A percentile compares a stretch with the other conserved stretches of the same genome.
These are phyloP conservation scores for Cercospora sojina DNA, from an alignment of 2,329 filamentous ascomycete genomes.

Conservation along the genomic window DNA sequence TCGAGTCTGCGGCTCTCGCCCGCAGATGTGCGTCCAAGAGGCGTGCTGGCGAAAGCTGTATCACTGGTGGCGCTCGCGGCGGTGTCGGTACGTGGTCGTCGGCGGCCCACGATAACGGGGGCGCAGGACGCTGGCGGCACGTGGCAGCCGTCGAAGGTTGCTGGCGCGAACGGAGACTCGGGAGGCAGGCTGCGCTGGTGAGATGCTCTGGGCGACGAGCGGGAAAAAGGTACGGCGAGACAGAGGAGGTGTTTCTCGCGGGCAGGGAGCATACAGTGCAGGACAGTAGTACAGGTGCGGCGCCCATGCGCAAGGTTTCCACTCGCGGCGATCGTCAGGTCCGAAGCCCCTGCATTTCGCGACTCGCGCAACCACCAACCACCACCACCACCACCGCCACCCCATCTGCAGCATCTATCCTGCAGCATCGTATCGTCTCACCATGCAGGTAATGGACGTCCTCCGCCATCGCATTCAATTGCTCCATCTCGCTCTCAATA, in stretches of 20 bases:
- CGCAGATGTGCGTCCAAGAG: conserved; percentile 4
- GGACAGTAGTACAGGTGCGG: neutral
- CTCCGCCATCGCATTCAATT: neutral
- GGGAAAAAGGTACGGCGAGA: neutral
- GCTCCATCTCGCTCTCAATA: neutral
- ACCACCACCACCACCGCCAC: neutral
- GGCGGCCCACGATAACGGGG: neutral
- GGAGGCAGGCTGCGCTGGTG: neutral
- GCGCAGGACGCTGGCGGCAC: neutral
- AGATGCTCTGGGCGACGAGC: neutral
- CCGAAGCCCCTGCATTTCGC: neutral
- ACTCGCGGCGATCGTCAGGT: neutral
- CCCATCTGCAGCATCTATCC: neutral
- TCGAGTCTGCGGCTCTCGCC: conserved; percentile 4
- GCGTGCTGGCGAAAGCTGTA: neutral
- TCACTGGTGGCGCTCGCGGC: neutral
- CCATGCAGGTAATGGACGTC: neutral
- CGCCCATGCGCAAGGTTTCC: neutral
- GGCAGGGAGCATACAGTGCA: neutral
- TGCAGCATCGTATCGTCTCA: neutral
- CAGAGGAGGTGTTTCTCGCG: neutral
- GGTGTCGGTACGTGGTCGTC: neutral
- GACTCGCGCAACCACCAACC: neutral
- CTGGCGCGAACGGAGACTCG: neutral
- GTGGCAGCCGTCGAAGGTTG: neutral